These are phyloP conservation scores for Cadophora sp. DNA, from an alignment of 2,329 filamentous ascomycete genomes.

Conservation along the genomic window DNA sequence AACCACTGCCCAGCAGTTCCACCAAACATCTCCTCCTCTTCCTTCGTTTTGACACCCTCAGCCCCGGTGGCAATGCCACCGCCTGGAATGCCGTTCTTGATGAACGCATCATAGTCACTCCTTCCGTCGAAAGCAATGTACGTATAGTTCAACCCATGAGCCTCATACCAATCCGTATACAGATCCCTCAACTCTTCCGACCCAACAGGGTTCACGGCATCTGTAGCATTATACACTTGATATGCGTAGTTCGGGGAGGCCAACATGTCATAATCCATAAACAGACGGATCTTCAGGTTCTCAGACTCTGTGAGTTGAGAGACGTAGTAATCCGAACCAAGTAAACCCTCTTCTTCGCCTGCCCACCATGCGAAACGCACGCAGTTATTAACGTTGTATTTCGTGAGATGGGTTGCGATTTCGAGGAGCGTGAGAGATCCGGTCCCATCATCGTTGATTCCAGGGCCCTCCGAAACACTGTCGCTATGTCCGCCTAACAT, in stretches of 20 bases:
- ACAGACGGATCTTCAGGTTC: conserved; percentile 67
- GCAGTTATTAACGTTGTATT: conserved; percentile 67
- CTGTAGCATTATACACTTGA: conserved; percentile 75
- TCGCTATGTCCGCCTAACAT: conserved; percentile 71
- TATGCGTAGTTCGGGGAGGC: conserved; percentile 71
- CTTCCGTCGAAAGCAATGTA: conserved; percentile 80
- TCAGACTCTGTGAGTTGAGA: conserved; percentile 60
- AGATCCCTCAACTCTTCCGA: conserved; percentile 73
- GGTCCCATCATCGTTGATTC: conserved; percentile 51
- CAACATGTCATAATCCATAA: conserved; percentile 76
- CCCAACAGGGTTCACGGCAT: conserved; percentile 72
- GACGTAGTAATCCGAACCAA: conserved; percentile 69
- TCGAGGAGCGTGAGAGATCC: conserved; percentile 61
- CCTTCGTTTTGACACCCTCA: conserved; percentile 75
- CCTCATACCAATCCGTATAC: conserved; percentile 71
- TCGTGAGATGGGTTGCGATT: conserved; percentile 63
- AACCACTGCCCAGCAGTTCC: conserved; percentile 68
- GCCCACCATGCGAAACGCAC: conserved; percentile 74
- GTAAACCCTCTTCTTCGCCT: conserved; percentile 69
- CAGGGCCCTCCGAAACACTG: conserved; percentile 65
- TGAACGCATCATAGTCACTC: conserved; percentile 81
- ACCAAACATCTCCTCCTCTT: conserved; percentile 72
- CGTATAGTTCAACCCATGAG: conserved; percentile 68
- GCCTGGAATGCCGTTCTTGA: conserved; percentile 73
- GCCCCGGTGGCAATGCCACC: conserved; percentile 82